Percentiles rank a stretch among this genome's conserved stretches.
These are phyloP conservation scores for Mycena epipterygia DNA, from an alignment of 768 basidiomycete species.

Conservation along the genomic window DNA sequence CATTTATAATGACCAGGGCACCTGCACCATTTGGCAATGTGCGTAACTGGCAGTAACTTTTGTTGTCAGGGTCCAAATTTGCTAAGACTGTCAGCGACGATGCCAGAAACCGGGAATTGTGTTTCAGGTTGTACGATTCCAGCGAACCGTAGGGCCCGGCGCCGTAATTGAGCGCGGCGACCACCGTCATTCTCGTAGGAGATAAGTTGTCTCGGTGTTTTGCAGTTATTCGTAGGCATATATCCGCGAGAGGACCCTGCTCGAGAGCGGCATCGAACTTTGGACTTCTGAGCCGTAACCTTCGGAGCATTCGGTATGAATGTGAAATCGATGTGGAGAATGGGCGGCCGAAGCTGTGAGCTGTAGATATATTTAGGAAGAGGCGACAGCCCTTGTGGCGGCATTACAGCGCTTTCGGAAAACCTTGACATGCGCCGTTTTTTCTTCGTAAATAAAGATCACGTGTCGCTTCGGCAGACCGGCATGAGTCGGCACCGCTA, in stretches of 20 bases:
- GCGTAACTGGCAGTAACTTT: not conserved
- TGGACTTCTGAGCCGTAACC: not conserved
- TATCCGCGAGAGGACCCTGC: not conserved
- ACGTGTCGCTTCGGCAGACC: too few relatives aligned
- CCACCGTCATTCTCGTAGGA: not conserved
- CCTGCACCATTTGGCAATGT: not conserved
- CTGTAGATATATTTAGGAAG: too few relatives aligned
- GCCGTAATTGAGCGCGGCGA: too few relatives aligned
- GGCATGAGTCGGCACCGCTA: too few relatives aligned
- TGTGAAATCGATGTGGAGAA: not conserved
- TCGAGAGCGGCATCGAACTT: not conserved
- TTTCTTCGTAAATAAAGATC: too few relatives aligned
- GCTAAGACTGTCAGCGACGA: not conserved
- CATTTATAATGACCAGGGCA: not conserved
- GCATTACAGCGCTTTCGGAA: too few relatives aligned
- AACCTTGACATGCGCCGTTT: too few relatives aligned
- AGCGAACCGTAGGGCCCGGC: too few relatives aligned
- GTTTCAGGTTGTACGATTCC: not conserved
- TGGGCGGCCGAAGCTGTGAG: too few relatives aligned
- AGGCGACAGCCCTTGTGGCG: too few relatives aligned
- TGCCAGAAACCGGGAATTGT: not conserved
- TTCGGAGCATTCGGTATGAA: not conserved
- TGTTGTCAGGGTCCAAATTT: too few relatives aligned
- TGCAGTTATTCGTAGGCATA: not conserved
- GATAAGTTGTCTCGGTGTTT: not conserved